A percentile compares a stretch with the other conserved stretches of the same genome.
These are phyloP conservation scores for Zygosaccharomyces bailii DNA, from an alignment of 805 yeast genomes.

Conservation along the genomic window DNA sequence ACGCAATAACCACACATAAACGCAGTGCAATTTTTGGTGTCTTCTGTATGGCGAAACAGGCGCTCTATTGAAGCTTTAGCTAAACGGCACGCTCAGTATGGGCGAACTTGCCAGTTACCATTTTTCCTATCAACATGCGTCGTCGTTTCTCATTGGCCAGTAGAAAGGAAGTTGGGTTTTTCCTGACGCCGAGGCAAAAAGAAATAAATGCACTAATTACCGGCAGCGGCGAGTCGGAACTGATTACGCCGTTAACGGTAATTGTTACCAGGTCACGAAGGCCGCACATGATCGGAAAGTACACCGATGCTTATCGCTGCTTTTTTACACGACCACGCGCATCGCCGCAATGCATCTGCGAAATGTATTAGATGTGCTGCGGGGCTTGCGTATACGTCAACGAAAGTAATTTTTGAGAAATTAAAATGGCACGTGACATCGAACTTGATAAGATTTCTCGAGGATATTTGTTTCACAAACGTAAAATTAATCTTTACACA, in stretches of 20 bases:
- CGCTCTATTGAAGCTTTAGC: background rate
- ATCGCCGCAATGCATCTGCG: background rate
- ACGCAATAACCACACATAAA: background rate
- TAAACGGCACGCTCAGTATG: background rate
- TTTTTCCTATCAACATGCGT: constrained; percentile 2
- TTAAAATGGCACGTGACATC: too few species aligned
- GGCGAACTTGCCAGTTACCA: constrained; percentile 3
- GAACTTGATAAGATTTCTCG: too few species aligned
- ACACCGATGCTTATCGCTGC: background rate
- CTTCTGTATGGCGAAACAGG: background rate
- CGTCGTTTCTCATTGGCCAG: constrained; percentile 4
- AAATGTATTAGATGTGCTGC: too few species aligned
- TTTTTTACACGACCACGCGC: background rate
- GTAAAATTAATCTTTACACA: too few species aligned
- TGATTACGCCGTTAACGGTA: constrained; percentile 1
- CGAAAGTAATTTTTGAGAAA: too few species aligned
- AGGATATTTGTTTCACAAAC: too few species aligned
- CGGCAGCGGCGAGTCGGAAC: constrained; percentile 4
- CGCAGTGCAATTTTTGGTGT: background rate
- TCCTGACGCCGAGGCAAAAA: background rate
- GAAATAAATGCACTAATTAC: background rate
- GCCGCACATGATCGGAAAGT: background rate
- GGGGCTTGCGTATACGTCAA: background rate
- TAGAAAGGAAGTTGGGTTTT: background rate
- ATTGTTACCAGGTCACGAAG: background rate